Evolutionary conservation across 2,329 filamentous ascomycete species (phyloP).

Genomic region (Drechslerella stenobrocha): DNA sequence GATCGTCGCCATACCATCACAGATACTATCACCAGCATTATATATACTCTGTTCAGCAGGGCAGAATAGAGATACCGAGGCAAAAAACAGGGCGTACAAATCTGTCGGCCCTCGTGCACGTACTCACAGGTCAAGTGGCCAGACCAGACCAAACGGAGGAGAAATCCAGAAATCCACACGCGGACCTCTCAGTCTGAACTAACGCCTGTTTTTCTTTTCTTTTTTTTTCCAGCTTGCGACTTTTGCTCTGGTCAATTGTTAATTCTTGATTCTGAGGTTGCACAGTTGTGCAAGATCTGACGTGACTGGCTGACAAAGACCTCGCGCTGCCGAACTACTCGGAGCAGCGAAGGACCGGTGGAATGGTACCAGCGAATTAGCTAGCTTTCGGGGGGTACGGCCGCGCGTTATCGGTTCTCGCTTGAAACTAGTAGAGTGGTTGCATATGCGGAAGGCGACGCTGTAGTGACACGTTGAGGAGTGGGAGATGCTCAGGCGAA

Average conservation of each 20-base stretch:
- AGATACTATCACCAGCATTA: neutral
- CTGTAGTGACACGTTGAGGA: conserved; percentile 23
- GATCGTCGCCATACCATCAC: neutral
- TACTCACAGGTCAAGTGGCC: neutral
- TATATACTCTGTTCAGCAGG: neutral
- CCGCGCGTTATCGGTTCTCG: conserved; percentile 7
- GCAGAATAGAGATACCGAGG: conserved; percentile 15
- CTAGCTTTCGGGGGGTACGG: conserved; percentile 18
- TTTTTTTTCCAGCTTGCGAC: neutral
- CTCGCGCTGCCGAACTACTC: neutral
- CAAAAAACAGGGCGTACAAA: too few species aligned
- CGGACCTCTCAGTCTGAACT: neutral
- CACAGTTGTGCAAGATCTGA: conserved; percentile 37
- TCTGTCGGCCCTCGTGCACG: conserved; percentile 3
- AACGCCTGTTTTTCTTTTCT: neutral
- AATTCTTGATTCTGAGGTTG: conserved; percentile 8
- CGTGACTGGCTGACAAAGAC: conserved; percentile 21
- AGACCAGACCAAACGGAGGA: neutral
- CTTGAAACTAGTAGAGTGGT: conserved; percentile 11
- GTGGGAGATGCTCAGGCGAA: conserved; percentile 11
- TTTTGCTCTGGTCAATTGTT: neutral
- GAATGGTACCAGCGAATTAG: conserved; percentile 28
- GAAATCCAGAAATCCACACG: conserved; percentile 1
- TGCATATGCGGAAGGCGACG: conserved; percentile 24
- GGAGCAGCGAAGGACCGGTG: conserved; percentile 10